Conservation (phyloP, 2,329 filamentous ascomycete genomes). For the Penicillium sp. region DNA sequence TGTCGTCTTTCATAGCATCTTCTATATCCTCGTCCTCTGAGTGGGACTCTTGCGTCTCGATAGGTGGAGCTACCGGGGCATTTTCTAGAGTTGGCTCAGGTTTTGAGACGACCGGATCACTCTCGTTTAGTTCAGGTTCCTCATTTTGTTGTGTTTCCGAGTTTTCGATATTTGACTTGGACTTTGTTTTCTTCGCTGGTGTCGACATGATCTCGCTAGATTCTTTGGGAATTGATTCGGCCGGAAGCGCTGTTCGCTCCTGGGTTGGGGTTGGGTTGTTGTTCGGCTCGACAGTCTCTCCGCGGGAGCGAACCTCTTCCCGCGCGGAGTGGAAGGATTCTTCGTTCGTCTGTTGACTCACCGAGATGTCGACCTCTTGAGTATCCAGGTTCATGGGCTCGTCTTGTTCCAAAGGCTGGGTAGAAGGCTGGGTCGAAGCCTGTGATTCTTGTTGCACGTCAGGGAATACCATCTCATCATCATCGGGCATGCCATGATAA, state of each 20-base stretch:
- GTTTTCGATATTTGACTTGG: slow-evolving; percentile 1
- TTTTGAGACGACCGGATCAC: slow-evolving; percentile 10
- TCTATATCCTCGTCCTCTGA: slow-evolving; percentile 22
- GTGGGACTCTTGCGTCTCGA: slow-evolving; percentile 6
- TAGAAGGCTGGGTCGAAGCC: slow-evolving; percentile 33
- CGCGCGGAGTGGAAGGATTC: slow-evolving; percentile 49
- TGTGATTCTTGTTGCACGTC: slow-evolving; percentile 33
- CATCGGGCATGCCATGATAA: slow-evolving; percentile 47
- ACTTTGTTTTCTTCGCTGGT: slow-evolving; percentile 3
- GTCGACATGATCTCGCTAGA: not conserved
- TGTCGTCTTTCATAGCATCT: slow-evolving; percentile 30
- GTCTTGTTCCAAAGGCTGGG: slow-evolving; percentile 32
- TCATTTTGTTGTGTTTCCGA: slow-evolving; percentile 2
- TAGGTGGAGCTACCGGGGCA: slow-evolving; percentile 6
- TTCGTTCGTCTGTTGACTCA: slow-evolving; percentile 41
- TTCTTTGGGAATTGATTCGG: slow-evolving; percentile 1
- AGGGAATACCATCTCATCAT: slow-evolving; percentile 39
- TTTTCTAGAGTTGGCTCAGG: slow-evolving; percentile 19
- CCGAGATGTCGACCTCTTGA: slow-evolving; percentile 24
- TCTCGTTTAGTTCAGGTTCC: slow-evolving; percentile 8
- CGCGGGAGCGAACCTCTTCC: slow-evolving; percentile 37
- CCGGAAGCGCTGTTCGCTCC: slow-evolving; percentile 10
- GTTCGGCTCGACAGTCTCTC: slow-evolving; percentile 39
- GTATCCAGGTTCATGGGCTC: slow-evolving; percentile 19
- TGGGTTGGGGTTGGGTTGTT: slow-evolving; percentile 27